A percentile compares a stretch with the other conserved stretches of the same genome.
Evolutionary conservation across 352 stramenopile genomes (phyloP).

Genomic region (Phytopythium kandeliae): DNA sequence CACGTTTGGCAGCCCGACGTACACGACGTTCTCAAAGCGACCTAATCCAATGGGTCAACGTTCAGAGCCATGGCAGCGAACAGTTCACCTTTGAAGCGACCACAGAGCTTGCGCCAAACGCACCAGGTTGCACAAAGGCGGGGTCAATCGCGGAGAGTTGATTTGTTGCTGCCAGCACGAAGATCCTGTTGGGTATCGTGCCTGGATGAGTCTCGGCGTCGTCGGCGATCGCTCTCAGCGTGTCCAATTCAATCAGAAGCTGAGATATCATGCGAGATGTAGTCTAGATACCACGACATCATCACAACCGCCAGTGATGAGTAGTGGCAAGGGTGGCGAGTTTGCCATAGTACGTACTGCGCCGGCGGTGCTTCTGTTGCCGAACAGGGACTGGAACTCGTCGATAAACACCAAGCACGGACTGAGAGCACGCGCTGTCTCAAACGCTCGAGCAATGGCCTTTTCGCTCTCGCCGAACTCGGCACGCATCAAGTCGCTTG

Average conservation of each 20-base stretch:
- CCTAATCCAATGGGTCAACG: conserved; percentile 24
- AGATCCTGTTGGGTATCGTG: conserved; percentile 37
- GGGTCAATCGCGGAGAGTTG: conserved; percentile 66
- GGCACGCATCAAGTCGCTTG: conserved; percentile 74
- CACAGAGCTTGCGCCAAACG: neutral
- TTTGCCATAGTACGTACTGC: conserved; percentile 20
- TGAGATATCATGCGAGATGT: conserved; percentile 85
- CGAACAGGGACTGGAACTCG: conserved; percentile 86
- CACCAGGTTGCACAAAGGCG: conserved; percentile 78
- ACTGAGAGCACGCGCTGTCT: conserved; percentile 62
- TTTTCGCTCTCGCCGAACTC: conserved; percentile 86
- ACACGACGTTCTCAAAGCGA: conserved; percentile 81
- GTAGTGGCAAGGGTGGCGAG: neutral
- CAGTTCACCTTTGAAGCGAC: neutral
- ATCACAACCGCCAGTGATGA: neutral
- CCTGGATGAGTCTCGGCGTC: conserved; percentile 23
- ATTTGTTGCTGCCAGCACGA: conserved; percentile 81
- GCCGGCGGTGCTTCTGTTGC: conserved; percentile 63
- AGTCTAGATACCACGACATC: conserved; percentile 23
- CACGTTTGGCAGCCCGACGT: conserved; percentile 52
- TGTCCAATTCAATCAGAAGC: conserved; percentile 77
- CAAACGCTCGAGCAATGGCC: conserved; percentile 63
- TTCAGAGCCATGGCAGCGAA: too few relatives aligned
- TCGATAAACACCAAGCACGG: conserved; percentile 87
- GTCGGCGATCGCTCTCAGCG: conserved; percentile 46